These are phyloP conservation scores for Arthroderma sp. DNA, from an alignment of 2,329 filamentous ascomycete species.

Conservation along the genomic window DNA sequence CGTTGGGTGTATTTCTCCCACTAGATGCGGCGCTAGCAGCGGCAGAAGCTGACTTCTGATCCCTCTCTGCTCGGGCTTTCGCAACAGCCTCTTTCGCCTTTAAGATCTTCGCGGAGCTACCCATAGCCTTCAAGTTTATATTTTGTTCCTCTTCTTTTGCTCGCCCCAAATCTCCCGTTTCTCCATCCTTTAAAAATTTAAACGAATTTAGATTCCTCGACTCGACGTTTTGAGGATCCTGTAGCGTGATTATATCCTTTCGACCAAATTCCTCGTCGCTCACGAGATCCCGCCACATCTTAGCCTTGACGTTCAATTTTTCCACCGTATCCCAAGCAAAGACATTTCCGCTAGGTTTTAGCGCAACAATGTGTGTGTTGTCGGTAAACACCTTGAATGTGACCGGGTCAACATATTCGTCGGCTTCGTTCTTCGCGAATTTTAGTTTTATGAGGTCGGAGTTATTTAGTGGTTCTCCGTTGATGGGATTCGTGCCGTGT, in stretches of 20 bases:
- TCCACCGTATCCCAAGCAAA: constrained; percentile 95
- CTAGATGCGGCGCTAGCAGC: no score
- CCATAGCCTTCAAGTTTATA: constrained; percentile 69
- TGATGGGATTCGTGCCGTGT: constrained; percentile 81
- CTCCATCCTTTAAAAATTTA: constrained; percentile 76
- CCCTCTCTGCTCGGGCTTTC: constrained; percentile 64
- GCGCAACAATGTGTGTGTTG: constrained; percentile 89
- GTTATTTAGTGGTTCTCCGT: constrained; percentile 63
- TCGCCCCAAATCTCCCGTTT: constrained; percentile 26
- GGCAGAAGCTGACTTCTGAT: constrained; percentile 31
- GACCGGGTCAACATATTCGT: constrained; percentile 87
- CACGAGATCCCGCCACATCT: constrained; percentile 86
- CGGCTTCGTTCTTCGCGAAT: constrained; percentile 82
- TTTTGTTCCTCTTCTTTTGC: constrained; percentile 57
- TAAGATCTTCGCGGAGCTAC: constrained; percentile 67
- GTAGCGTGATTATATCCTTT: constrained; percentile 87
- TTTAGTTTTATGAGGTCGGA: constrained; percentile 81
- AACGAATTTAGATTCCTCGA: constrained; percentile 74
- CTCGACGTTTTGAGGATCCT: constrained; percentile 85
- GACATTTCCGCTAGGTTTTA: constrained; percentile 79
- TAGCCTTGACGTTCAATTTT: constrained; percentile 87
- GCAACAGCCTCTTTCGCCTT: constrained; percentile 91
- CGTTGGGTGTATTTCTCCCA: constrained; percentile 6
- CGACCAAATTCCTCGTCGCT: constrained; percentile 76
- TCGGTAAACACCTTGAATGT: constrained; percentile 97